Percentiles rank a stretch among this genome's conserved stretches.
Evolutionary conservation across 2,329 filamentous ascomycete species (phyloP).

Genomic region (Biscogniauxia marginata): DNA sequence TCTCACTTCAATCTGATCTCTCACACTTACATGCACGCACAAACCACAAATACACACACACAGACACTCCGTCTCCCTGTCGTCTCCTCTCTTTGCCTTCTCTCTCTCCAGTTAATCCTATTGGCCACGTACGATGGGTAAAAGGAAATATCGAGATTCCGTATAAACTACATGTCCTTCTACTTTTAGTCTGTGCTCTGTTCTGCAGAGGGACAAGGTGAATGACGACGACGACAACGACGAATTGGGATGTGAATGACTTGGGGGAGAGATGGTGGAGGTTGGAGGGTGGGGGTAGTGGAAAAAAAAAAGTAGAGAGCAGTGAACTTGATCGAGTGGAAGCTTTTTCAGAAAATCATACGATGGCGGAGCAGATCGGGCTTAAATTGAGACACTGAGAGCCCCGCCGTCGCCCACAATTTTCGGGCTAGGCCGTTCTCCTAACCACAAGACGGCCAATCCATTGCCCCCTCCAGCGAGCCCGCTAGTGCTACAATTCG

Average conservation of each 20-base stretch:
- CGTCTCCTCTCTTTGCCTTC: neutral
- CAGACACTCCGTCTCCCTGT: no score
- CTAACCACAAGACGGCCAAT: neutral
- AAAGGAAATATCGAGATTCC: neutral
- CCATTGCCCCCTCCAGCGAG: no score
- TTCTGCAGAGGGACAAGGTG: neutral
- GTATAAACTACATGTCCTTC: neutral
- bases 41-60: neutral
- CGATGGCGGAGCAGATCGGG: slow-evolving; percentile 18
- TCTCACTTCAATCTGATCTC: neutral
- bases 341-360: slow-evolving; percentile 7
- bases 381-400: slow-evolving; percentile 15
- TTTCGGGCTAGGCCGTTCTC: slow-evolving; percentile 10
- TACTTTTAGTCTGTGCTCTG: neutral
- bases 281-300: neutral
- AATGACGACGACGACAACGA: neutral
- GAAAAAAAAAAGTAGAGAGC: neutral
- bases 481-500: no score
- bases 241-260: neutral
- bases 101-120: neutral
- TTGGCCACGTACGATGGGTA: neutral
- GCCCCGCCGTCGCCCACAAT: slow-evolving; percentile 6
- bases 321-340: neutral
- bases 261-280: neutral
- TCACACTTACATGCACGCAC: neutral